phyloP scores from a whole-genome alignment of 139 green algal genomes.

The Monoraphidium neglectum region DNA sequence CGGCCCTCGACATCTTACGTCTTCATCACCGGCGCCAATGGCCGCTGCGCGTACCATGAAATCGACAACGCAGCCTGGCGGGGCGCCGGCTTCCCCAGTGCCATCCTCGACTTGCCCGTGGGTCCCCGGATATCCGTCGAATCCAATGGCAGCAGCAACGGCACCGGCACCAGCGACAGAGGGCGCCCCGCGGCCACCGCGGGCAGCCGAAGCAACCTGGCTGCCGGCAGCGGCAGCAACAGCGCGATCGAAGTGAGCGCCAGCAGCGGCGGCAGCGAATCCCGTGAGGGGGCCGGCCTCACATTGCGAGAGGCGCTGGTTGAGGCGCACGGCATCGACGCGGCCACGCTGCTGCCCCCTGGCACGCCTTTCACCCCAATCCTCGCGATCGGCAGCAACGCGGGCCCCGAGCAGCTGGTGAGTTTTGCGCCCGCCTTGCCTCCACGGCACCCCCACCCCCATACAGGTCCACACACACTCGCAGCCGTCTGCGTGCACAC shows the following conservation, averaged over 20 bases:
- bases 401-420: slow-evolving; percentile 54
- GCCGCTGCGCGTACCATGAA: slow-evolving; percentile 1
- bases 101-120: slow-evolving; percentile 8
- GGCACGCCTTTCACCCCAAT: slow-evolving; percentile 40
- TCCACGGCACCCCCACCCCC: too few relatives aligned
- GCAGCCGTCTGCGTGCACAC: too few relatives aligned
- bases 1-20: slow-evolving; percentile 55
- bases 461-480: too few relatives aligned
- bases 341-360: neutral
- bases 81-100: neutral
- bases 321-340: slow-evolving; percentile 4
- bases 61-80: slow-evolving; percentile 46
- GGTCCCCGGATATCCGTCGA: neutral
- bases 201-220: neutral
- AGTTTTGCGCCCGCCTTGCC: too few relatives aligned
- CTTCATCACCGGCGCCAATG: slow-evolving; percentile 40
- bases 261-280: neutral
- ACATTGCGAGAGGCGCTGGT: slow-evolving; percentile 1
- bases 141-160: neutral
- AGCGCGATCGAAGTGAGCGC: too few relatives aligned
- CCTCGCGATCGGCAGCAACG: slow-evolving; percentile 74
- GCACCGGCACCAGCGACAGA: too few relatives aligned
- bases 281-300: neutral
- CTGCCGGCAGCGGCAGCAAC: neutral
- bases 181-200: too few relatives aligned